Base-by-base conservation (phyloP, 2,329 filamentous ascomycete species). In the Paraconiothyrium brasiliense region DNA sequence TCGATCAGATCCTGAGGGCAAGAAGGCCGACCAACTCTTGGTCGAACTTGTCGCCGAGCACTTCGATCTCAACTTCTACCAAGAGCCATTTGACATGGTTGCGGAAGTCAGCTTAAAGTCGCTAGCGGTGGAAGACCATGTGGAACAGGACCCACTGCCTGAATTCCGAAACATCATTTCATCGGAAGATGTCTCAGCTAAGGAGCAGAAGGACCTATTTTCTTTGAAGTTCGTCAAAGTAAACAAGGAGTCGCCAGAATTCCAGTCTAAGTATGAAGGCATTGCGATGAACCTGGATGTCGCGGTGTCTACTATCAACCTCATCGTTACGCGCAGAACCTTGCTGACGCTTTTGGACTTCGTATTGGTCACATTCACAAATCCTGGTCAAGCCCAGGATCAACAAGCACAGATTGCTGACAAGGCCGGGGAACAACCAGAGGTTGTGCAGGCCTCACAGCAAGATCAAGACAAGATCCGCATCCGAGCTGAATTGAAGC, bases 161-260 rank as follows among this genome's bases (percentile, higher is more conserved):
- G 94, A 98, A 72, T 99, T 99, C 84, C 97, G 95, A 79, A 94
- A 94, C 30, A 96, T 99, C 54, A 88, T 99, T n/a, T 97, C 94
- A 0, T 97, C 95, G 0, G 94, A 97, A 72, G 89, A 90, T 30
- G 86, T 84, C 44, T 82, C 85, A 59, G 80, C 90, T 49, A 87
- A 91, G 61, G 89, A 92, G 63, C 87, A 92, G 62, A 93, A 89
- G 64, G 88, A 96, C 69, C 86, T 99, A 13, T 92, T 99, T 68
- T 89, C 90, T 55, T 86, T 99, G 70, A 97, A 94, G 72, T 97
- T 97, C 71, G 86, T 93, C 62, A 93, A 91, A 75, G 93, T 98
- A 61, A 97, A 95, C 71, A 90, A 88, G 35, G 88, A 93, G 54
- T 98, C 95, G 2, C 96, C 96, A 0, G 94, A 99, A 74, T 97